phyloP scores from a whole-genome alignment of 805 yeast genomes.

The Yarrowia osloensis region DNA sequence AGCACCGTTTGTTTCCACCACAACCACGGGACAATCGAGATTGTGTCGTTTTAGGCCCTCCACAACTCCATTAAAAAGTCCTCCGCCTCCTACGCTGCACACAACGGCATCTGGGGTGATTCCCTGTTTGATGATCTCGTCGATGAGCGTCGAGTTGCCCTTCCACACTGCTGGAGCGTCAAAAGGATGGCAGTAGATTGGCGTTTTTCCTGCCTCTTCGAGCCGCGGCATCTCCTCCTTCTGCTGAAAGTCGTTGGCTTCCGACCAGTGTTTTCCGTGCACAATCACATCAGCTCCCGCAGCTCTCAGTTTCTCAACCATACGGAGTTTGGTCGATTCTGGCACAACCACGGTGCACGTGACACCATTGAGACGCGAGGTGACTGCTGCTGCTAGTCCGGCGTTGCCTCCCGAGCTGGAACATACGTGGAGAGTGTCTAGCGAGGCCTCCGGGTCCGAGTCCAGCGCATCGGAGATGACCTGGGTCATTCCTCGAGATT shows the following conservation, averaged over 20 bases:
- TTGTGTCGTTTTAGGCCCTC: conserved; percentile 66
- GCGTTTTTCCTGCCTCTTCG: conserved; percentile 50
- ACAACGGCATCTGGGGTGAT: conserved; percentile 67
- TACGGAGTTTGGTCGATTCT: conserved; percentile 48
- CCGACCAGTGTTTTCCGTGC: conserved; percentile 76
- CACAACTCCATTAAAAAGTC: conserved; percentile 80
- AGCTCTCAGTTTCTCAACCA: conserved; percentile 48
- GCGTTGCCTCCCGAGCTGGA: conserved; percentile 97
- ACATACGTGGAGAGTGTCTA: conserved; percentile 48
- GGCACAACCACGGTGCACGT: conserved; percentile 67
- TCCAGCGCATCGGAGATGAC: conserved; percentile 55
- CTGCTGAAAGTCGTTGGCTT: conserved; percentile 72
- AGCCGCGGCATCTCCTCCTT: conserved; percentile 67
- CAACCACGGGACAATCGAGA: conserved; percentile 46
- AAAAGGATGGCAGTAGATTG: conserved; percentile 87
- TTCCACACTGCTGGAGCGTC: conserved; percentile 91
- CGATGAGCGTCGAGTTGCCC: conserved; percentile 91
- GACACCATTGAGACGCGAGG: conserved; percentile 65
- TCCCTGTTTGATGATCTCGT: conserved; percentile 58
- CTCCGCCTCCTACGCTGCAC: conserved; percentile 94
- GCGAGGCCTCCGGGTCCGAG: conserved; percentile 28
- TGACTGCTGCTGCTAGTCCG: conserved; percentile 93
- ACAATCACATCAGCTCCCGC: conserved; percentile 56
- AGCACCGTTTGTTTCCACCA: conserved; percentile 64
- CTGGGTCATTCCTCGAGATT: conserved; percentile 72